Base-by-base conservation (phyloP, 2,329 filamentous ascomycete genomes). In the Amphichorda felina region DNA sequence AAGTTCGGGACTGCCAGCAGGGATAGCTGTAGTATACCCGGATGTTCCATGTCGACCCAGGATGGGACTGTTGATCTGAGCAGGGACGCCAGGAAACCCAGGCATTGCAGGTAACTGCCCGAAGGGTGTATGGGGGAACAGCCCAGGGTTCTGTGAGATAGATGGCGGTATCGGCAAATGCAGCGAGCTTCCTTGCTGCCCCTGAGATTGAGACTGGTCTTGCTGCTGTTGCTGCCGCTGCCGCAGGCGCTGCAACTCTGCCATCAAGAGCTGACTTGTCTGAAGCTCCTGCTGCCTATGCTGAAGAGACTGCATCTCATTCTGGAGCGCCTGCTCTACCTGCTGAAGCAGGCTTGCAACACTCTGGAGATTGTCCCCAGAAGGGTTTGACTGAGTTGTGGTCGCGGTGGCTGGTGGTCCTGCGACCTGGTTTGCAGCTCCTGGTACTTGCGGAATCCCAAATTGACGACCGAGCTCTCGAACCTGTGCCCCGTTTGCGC, bases 381-480 rank as follows among this genome's bases (percentile, higher is more conserved):
- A 25, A 5, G 33, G 9, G 15, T 11, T 14, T 38, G 34, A 8
- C 40, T 34, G 7, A 43, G 44, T 8, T 33, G 45, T 41, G 17
- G 40, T 38, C 2, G 47, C 38, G 25, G 43, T 43, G 19, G 31
- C 16, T 32, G 28, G 11, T 18, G 27, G 13, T 4, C 33, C 26
- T n/a, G 15, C 37, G 38, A 43, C 48, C 33, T 48, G 47, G 21
- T 50, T 47, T 14, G 44, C 40, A 28, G 39, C 46, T 10, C 43
- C 48, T 16, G 38, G 34, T 42, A 48, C 21, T 27, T 50, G 53
- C 5, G 59, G 61, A 15, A 65, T 47, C 18, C 72, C 74, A 45
- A 83, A 64, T 40, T 74, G 73, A 40, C 79, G 73, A 5, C 74
- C 77, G 44, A 85, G 61, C 43, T 84, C 78, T 37, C 76, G 70